These are phyloP conservation scores for Otatea glauca DNA, from an alignment of 176 grass and related monocot genomes.

Conservation along the genomic window DNA sequence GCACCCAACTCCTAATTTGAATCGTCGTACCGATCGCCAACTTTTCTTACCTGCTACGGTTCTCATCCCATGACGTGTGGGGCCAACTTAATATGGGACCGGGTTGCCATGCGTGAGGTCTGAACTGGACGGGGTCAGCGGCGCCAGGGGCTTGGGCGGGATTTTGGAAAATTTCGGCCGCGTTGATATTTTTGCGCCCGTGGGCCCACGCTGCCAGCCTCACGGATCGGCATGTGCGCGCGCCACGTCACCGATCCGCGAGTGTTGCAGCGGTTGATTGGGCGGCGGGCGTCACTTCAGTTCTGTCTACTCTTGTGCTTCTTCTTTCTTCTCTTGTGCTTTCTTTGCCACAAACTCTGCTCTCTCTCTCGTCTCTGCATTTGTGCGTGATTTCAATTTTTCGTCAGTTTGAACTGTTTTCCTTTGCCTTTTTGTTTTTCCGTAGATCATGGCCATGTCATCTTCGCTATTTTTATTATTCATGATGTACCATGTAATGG, in stretches of 20 bases:
- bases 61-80: fast-evolving
- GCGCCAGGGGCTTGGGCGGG: conserved; percentile 59
- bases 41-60: neutral
- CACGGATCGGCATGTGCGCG: neutral
- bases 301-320: too few relatives aligned
- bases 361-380: too few relatives aligned
- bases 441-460: too few relatives aligned
- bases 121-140: too few relatives aligned
- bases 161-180: conserved; percentile 48
- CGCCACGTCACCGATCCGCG: neutral
- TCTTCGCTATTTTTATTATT: too few relatives aligned
- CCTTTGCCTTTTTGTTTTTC: too few relatives aligned
- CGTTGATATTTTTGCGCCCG: conserved; percentile 25
- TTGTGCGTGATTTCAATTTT: too few relatives aligned
- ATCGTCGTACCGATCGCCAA: conserved; percentile 26
- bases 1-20: conserved; percentile 47
- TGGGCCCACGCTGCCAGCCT: neutral
- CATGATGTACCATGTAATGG: too few relatives aligned
- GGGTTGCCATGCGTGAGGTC: neutral
- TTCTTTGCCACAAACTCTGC: too few relatives aligned
- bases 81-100: fast-evolving
- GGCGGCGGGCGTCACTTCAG: too few relatives aligned
- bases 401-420: too few relatives aligned
- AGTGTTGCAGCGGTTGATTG: neutral
- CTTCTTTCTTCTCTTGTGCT: too few relatives aligned